Percentiles rank a stretch among this genome's conserved stretches.
These are phyloP conservation scores for Chrysosporium keratinophilum DNA, from an alignment of 2,329 filamentous ascomycete species.

Conservation along the genomic window DNA sequence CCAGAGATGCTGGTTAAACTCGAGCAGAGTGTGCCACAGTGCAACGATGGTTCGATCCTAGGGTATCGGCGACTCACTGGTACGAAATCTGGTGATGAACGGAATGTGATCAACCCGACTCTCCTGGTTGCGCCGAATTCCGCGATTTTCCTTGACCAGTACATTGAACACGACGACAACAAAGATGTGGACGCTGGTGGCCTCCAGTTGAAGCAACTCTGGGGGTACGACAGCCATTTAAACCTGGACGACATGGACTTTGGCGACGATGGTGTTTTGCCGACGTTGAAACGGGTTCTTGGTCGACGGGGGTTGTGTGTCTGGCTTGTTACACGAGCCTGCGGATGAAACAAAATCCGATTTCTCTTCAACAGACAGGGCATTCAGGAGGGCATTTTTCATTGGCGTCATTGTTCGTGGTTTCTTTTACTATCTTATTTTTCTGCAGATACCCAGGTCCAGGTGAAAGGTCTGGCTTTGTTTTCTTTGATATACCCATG, in stretches of 20 bases:
- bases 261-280: slow-evolving; percentile 38
- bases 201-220: slow-evolving; percentile 30
- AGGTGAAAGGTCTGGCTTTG: neutral
- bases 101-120: slow-evolving; percentile 17
- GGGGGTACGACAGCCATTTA: slow-evolving; percentile 38
- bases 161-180: slow-evolving; percentile 14
- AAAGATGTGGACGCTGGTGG: neutral
- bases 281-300: slow-evolving; percentile 38
- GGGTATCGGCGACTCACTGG: neutral
- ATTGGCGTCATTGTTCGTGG: neutral
- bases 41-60: slow-evolving; percentile 16
- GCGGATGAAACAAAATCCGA: neutral
- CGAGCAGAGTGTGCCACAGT: slow-evolving; percentile 26
- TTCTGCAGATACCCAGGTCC: slow-evolving; percentile 6
- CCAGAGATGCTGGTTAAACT: slow-evolving; percentile 33
- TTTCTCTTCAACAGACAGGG: neutral
- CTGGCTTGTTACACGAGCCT: slow-evolving; percentile 32
- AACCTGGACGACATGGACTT: slow-evolving; percentile 46
- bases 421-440: neutral
- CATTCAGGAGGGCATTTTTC: neutral
- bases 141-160: slow-evolving; percentile 35
- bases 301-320: slow-evolving; percentile 41
- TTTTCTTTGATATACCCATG: neutral
- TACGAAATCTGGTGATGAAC: slow-evolving; percentile 8
- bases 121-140: slow-evolving; percentile 40